Conservation (phyloP, 495 filamentous ascomycete genomes). For the Talaromyces proteolyticus region DNA sequence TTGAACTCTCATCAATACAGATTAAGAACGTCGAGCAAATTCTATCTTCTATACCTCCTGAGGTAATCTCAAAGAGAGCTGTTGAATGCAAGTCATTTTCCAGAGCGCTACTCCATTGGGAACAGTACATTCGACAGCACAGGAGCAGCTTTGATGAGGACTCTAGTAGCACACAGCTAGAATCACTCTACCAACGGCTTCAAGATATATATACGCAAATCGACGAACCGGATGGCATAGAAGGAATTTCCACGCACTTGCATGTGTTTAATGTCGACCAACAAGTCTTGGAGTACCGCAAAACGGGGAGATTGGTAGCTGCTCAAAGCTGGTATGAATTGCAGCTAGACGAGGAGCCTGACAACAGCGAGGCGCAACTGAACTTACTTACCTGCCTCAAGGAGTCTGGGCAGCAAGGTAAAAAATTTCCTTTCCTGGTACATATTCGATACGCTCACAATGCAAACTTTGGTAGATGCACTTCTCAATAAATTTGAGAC, state of each 20-base stretch:
- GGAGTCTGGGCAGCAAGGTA: slow-evolving; percentile 87
- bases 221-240: slow-evolving; percentile 94
- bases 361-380: slow-evolving; percentile 69
- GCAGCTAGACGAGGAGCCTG: slow-evolving; percentile 69
- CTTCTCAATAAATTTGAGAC: slow-evolving; percentile 79
- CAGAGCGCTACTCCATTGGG: slow-evolving; percentile 87
- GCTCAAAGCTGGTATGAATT: slow-evolving; percentile 98
- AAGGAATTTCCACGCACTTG: slow-evolving; percentile 84
- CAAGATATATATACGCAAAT: slow-evolving; percentile 95
- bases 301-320: slow-evolving; percentile 94
- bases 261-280: slow-evolving; percentile 80
- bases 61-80: slow-evolving; percentile 77
- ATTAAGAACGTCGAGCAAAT: slow-evolving; percentile 57
- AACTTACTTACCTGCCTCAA: slow-evolving; percentile 85
- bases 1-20: slow-evolving; percentile 42
- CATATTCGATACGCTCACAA: slow-evolving; percentile 18
- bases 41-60: slow-evolving; percentile 69
- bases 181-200: slow-evolving; percentile 64
- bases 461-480: slow-evolving; percentile 54
- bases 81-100: slow-evolving; percentile 90
- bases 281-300: slow-evolving; percentile 85
- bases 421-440: slow-evolving; percentile 9
- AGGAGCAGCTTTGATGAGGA: slow-evolving; percentile 29
- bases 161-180: slow-evolving; percentile 36
- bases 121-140: slow-evolving; percentile 74